Conservation (phyloP, 163 green algal species). For the Chlorella variabilis region DNA sequence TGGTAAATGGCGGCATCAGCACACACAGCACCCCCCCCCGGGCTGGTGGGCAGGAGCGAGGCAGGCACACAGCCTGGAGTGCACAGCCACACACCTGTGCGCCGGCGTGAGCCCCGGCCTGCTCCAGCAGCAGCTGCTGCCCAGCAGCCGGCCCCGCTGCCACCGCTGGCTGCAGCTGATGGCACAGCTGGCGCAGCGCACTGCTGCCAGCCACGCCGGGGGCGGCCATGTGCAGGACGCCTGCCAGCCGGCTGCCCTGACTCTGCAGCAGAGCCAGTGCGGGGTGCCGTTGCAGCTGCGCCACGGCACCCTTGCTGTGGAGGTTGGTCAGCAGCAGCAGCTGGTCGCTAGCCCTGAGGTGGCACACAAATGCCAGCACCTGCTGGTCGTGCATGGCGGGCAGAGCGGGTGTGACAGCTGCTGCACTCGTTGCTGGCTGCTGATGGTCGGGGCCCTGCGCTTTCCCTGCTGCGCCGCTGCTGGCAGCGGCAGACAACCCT, state of each 20-base stretch:
- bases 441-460: too few relatives aligned
- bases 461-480: not conserved
- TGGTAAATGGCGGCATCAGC: too few relatives aligned
- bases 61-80: not conserved
- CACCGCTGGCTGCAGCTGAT: constrained; percentile 2
- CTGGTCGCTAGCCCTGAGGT: constrained; percentile 37
- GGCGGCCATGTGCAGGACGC: constrained; percentile 7
- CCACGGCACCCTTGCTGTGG: not conserved
- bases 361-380: constrained; percentile 43
- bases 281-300: constrained; percentile 34
- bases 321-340: constrained; percentile 38
- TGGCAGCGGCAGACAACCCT: not conserved
- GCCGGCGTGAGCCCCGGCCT: constrained; percentile 1
- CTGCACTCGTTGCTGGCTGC: not conserved
- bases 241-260: constrained; percentile 2
- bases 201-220: constrained; percentile 15
- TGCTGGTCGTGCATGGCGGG: not conserved
- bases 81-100: not conserved
- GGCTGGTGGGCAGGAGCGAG: not conserved
- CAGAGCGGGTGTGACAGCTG: not conserved
- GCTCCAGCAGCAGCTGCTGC: constrained; percentile 26
- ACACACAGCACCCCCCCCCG: constrained; percentile 1
- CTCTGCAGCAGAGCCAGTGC: constrained; percentile 14
- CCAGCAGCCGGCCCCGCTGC: not conserved
- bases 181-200: not conserved